Evolutionary conservation across 1,284 basidiomycete genomes (phyloP).

Genomic region (Pseudozyma sp.): DNA sequence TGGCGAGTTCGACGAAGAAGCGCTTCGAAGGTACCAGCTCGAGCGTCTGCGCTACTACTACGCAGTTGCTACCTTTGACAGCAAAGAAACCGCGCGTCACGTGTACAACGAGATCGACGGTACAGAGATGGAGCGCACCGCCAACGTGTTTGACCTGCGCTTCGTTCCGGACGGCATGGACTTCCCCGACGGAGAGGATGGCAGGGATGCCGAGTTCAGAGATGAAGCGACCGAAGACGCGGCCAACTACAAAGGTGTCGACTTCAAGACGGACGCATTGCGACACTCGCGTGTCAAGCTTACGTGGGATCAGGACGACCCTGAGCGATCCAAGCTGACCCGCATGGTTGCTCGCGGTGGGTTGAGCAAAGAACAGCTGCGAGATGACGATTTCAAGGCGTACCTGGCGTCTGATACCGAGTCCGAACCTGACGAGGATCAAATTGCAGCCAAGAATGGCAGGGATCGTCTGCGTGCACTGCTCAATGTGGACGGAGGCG

Average conservation of each 20-base stretch:
- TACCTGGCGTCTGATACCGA: constrained; percentile 66
- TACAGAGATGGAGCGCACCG: constrained; percentile 95
- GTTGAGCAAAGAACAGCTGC: constrained; percentile 52
- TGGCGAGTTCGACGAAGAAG: constrained; percentile 78
- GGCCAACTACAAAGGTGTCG: constrained; percentile 79
- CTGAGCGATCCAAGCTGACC: constrained; percentile 82
- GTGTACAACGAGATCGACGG: constrained; percentile 90
- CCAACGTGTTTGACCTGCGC: constrained; percentile 89
- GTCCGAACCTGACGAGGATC: constrained; percentile 43
- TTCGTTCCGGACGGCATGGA: constrained; percentile 81
- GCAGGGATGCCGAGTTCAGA: constrained; percentile 76
- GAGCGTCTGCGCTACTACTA: constrained; percentile 96
- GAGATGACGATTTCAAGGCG: constrained; percentile 66
- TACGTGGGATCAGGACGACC: constrained; percentile 98
- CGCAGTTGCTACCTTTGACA: constrained; percentile 91
- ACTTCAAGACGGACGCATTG: constrained; percentile 94
- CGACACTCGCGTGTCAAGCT: constrained; percentile 97
- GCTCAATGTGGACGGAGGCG: constrained; percentile 49
- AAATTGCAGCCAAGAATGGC: constrained; percentile 27
- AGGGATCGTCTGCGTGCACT: constrained; percentile 59
- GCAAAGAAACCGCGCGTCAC: constrained; percentile 80
- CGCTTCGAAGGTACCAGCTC: constrained; percentile 90
- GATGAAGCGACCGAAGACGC: constrained; percentile 78
- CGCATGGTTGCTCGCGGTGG: constrained; percentile 46
- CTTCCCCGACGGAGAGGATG: constrained; percentile 79